phyloP scores from a whole-genome alignment of 192 early-diverging fungal species.

The Coemansia asiatica region DNA sequence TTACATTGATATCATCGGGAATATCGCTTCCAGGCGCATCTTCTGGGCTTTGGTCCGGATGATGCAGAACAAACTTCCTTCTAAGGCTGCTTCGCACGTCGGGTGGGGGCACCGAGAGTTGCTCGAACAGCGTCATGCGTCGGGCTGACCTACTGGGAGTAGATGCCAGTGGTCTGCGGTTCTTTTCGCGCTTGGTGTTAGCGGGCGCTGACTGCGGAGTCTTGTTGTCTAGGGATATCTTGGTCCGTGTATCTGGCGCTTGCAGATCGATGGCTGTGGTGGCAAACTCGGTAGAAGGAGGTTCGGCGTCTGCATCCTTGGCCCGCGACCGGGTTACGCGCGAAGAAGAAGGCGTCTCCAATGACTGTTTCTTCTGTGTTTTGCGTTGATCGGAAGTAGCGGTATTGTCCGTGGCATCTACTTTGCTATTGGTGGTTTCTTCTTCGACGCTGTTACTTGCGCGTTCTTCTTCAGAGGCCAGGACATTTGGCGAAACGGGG shows the following conservation, averaged over 20 bases:
- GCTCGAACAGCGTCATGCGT: constrained; percentile 41
- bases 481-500: not conserved
- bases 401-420: not conserved
- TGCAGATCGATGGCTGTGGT: not conserved
- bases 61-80: not conserved
- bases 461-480: not conserved
- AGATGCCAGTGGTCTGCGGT: too few relatives aligned
- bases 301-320: not conserved
- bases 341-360: not conserved
- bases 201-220: not conserved
- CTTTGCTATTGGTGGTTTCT: not conserved
- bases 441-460: not conserved
- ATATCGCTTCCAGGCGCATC: constrained; percentile 12
- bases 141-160: too few relatives aligned
- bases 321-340: constrained; percentile 2
- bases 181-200: not conserved
- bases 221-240: not conserved
- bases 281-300: too few relatives aligned
- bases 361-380: not conserved
- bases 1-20: constrained; percentile 32
- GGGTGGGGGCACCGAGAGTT: constrained; percentile 43
- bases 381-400: too few relatives aligned
- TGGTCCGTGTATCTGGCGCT: not conserved
- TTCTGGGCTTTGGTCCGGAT: not conserved
- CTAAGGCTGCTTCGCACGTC: constrained; percentile 24